These are phyloP conservation scores for Zymoseptoria ardabiliae DNA, from an alignment of 2,329 filamentous ascomycete genomes.

Conservation along the genomic window DNA sequence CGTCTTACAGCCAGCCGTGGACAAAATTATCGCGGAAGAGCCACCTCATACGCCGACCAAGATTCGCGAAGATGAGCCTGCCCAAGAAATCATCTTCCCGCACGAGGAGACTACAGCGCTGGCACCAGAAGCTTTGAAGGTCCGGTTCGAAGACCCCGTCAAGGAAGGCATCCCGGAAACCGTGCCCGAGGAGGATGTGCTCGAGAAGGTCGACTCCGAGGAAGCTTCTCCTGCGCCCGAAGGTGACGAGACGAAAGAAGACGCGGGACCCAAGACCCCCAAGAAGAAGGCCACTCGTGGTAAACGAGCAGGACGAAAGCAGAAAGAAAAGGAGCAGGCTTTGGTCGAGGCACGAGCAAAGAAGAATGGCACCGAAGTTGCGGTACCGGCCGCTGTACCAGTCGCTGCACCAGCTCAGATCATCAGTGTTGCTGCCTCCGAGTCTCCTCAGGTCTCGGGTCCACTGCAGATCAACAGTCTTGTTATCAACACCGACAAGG, in stretches of 20 bases:
- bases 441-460: constrained; percentile 37
- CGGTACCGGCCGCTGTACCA: constrained; percentile 31
- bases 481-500: constrained; percentile 51
- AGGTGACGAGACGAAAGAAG: constrained; percentile 22
- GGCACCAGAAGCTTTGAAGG: constrained; percentile 7
- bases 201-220: not conserved
- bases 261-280: constrained; percentile 22
- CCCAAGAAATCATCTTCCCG: constrained; percentile 30
- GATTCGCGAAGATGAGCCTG: constrained; percentile 28
- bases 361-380: constrained; percentile 12
- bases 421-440: constrained; percentile 38
- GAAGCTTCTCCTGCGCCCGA: constrained; percentile 19
- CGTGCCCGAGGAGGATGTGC: not conserved
- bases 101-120: constrained; percentile 9
- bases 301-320: constrained; percentile 40
- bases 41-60: constrained; percentile 7
- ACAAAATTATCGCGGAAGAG: not conserved
- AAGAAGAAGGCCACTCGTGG: constrained; percentile 46
- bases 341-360: constrained; percentile 32
- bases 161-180: constrained; percentile 3
- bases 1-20: not conserved
- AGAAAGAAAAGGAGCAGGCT: constrained; percentile 35
- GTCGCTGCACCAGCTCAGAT: constrained; percentile 30
- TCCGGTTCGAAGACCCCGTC: constrained; percentile 9
- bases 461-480: constrained; percentile 54